Evolutionary conservation across 495 filamentous ascomycete genomes (phyloP).

Genomic region (Pyrenula massariospora): DNA sequence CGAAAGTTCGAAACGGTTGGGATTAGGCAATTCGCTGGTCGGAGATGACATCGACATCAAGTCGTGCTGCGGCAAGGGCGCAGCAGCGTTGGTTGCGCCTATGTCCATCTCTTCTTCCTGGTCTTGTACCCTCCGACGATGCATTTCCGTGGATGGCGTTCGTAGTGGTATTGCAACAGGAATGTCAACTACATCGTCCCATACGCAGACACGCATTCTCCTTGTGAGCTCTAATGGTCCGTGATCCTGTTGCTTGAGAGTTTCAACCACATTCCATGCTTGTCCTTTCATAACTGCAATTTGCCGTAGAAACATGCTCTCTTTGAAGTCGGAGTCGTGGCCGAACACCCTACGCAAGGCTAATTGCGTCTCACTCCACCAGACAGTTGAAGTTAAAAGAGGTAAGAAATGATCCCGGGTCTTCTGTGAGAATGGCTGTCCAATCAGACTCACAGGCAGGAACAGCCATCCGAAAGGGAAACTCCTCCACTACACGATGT

Average conservation of each 20-base stretch:
- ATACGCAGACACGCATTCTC: conserved; percentile 83
- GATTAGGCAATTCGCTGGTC: conserved; percentile 60
- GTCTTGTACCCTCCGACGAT: conserved; percentile 40
- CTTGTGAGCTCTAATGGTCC: conserved; percentile 89
- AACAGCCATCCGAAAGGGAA: conserved; percentile 99
- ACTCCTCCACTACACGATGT: conserved; percentile 52
- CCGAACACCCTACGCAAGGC: conserved; percentile 74
- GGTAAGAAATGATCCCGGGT: conserved; percentile 91
- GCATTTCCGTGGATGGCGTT: conserved; percentile 62
- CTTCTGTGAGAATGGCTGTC: conserved; percentile 86
- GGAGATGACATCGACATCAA: conserved; percentile 59
- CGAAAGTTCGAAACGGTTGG: conserved; percentile 74
- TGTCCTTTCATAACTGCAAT: conserved; percentile 99
- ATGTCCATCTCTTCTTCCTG: conserved; percentile 86
- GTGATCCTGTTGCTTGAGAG: conserved; percentile 81
- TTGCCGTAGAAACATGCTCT: conserved; percentile 93
- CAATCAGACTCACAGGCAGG: conserved; percentile 89
- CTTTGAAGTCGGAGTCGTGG: conserved; percentile 90
- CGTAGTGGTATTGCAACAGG: conserved; percentile 86
- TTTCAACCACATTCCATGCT: conserved; percentile 98
- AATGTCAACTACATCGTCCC: conserved; percentile 95
- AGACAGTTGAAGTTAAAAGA: conserved; percentile 79
- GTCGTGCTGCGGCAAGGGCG: conserved; percentile 46
- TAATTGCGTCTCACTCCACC: conserved; percentile 93
- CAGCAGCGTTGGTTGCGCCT: conserved; percentile 54